These are phyloP conservation scores for Hanseniaspora vineae DNA, from an alignment of 805 yeast genomes.

Conservation along the genomic window DNA sequence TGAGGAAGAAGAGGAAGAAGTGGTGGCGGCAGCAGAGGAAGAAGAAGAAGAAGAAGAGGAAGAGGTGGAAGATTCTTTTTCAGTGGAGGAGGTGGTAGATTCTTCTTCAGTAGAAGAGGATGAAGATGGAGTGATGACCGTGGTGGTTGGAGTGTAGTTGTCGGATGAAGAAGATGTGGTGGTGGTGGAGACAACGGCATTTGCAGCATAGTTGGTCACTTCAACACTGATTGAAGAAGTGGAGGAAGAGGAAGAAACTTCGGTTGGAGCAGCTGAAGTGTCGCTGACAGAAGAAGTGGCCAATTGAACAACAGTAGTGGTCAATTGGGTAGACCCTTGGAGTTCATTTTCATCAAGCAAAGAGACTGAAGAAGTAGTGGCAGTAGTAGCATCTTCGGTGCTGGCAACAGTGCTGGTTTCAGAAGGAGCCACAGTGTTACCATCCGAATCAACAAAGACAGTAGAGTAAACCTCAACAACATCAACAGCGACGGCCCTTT, in stretches of 20 bases:
- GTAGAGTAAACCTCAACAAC: slow-evolving; percentile 67
- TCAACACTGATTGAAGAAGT: slow-evolving; percentile 9
- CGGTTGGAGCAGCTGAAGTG: slow-evolving; percentile 14
- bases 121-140: slow-evolving; percentile 8
- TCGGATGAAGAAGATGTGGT: slow-evolving; percentile 17
- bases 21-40: slow-evolving; percentile 19
- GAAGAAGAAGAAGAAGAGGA: slow-evolving; percentile 17
- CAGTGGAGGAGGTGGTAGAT: slow-evolving; percentile 11
- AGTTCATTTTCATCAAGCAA: not conserved
- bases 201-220: slow-evolving; percentile 16
- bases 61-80: slow-evolving; percentile 8
- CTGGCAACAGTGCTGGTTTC: slow-evolving; percentile 15
- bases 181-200: slow-evolving; percentile 17
- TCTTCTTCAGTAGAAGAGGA: slow-evolving; percentile 16
- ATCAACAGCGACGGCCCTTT: slow-evolving; percentile 49
- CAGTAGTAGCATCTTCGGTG: slow-evolving; percentile 12
- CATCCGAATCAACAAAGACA: slow-evolving; percentile 51
- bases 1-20: slow-evolving; percentile 23
- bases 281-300: slow-evolving; percentile 11
- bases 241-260: slow-evolving; percentile 9
- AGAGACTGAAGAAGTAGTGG: slow-evolving; percentile 4
- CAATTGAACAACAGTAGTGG: not conserved
- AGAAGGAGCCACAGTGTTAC: slow-evolving; percentile 21
- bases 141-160: slow-evolving; percentile 10
- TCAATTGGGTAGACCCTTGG: not conserved